Evolutionary conservation across 2,329 filamentous ascomycete species (phyloP).

Genomic region (Leptodontidium sp.): DNA sequence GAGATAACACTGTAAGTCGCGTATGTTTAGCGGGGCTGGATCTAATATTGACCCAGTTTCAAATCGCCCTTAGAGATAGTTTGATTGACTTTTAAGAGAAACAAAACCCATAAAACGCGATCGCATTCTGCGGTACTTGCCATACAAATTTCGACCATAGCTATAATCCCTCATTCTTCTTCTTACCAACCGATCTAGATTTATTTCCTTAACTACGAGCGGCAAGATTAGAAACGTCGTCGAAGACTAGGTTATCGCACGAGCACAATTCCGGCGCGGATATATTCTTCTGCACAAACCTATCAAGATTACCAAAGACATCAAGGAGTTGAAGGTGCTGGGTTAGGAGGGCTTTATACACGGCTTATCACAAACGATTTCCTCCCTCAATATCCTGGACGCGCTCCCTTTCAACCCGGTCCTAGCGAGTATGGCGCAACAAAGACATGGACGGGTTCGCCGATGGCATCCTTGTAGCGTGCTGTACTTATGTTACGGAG

Average conservation of each 20-base stretch:
- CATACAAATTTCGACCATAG: slow-evolving; percentile 35
- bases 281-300: slow-evolving; percentile 36
- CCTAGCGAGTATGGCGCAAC: slow-evolving; percentile 32
- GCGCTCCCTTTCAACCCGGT: slow-evolving; percentile 33
- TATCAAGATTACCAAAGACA: slow-evolving; percentile 37
- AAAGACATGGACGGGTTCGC: slow-evolving; percentile 33
- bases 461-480: slow-evolving; percentile 35
- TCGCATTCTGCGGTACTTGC: slow-evolving; percentile 34
- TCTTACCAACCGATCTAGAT: slow-evolving; percentile 36
- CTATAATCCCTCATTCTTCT: slow-evolving; percentile 36
- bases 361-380: slow-evolving; percentile 29
- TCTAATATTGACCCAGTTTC: slow-evolving; percentile 35
- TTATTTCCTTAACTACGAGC: slow-evolving; percentile 36
- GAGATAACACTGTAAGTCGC: slow-evolving; percentile 33
- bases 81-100: slow-evolving; percentile 35
- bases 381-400: slow-evolving; percentile 33
- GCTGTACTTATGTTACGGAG: slow-evolving; percentile 36
- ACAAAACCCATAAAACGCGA: slow-evolving; percentile 35
- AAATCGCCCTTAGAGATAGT: slow-evolving; percentile 30
- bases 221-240: slow-evolving; percentile 34
- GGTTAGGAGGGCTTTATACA: slow-evolving; percentile 26
- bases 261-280: slow-evolving; percentile 33
- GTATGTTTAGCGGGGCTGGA: slow-evolving; percentile 29
- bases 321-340: slow-evolving; percentile 22
- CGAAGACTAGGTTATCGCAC: slow-evolving; percentile 34